Base-by-base conservation (phyloP, 2,329 filamentous ascomycete genomes). In the Dactylellina haptotyla region DNA sequence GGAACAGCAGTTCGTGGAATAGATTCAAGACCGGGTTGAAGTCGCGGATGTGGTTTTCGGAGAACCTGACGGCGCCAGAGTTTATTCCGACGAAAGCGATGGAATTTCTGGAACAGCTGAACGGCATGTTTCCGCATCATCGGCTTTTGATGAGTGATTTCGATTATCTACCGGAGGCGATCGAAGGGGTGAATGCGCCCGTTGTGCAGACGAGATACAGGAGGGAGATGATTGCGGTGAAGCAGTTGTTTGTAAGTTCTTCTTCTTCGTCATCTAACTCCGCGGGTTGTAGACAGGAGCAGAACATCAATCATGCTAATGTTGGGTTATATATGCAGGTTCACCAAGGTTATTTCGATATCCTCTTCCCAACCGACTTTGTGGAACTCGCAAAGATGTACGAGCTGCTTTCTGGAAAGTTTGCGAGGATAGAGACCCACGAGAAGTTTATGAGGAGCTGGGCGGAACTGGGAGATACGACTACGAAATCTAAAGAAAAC, bases 311-410 rank as follows among this genome's bases (percentile, higher is more conserved):
- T n/a, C n/a, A n/a, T 4, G 45, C 64, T 69, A 56, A 53, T 23
- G 5, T 26, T 34, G 23, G 9, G 34, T 61, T 28, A 71, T 18
- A 39, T 37, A 4, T 6, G 18, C 39, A 96, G 92, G 92, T 97
- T 51, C 93, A 98, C 80, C 96, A 99, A 83, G 96, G 95, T 48
- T 98, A 97, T 82, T 99, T 99, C 80, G 96, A 99, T 80, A 97
- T 99, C 78, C 89, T 99, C 80, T 99, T 99, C 83, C 95, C 95
- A 0, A 99, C 95, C 9, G 90, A 99, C 81, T 99, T 99, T 80
- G 85, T 87, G 75, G 89, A 96, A 76, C 90, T 95, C 82, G 93
- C 98, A 81, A 89, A 92, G 78, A 63, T 75, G 63, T 99, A 99
- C 82, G 89, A 92, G 64, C 92, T 92, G 74, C 88, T 98, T 78